phyloP scores from a whole-genome alignment of 306 rosid species.

The Betula pendula region DNA sequence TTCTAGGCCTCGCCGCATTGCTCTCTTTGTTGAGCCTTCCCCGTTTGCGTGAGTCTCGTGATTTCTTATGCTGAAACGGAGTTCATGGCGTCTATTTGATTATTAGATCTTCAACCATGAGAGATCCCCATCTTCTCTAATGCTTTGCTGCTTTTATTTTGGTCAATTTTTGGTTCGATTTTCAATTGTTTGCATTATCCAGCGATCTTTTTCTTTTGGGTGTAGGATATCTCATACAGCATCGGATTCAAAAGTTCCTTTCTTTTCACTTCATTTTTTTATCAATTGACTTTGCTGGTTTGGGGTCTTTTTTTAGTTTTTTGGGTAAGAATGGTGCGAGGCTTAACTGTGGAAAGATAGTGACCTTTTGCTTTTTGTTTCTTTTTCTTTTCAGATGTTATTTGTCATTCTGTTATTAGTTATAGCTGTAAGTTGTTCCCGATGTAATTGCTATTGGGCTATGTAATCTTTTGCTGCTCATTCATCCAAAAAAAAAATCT shows the following conservation, averaged over 20 bases:
- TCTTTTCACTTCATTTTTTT: constrained; percentile 12
- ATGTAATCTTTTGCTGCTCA: neutral
- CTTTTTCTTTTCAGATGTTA: neutral
- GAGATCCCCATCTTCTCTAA: constrained; percentile 1
- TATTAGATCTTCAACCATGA: constrained; percentile 21
- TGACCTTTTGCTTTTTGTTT: neutral
- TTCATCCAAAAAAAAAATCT: too few species aligned
- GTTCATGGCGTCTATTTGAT: neutral
- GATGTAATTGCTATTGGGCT: neutral
- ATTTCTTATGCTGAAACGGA: neutral
- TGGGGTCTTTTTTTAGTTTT: neutral
- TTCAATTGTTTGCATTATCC: constrained; percentile 11
- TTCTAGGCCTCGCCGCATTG: constrained; percentile 86
- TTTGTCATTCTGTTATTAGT: neutral
- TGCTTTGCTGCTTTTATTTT: neutral
- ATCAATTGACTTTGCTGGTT: constrained; percentile 21
- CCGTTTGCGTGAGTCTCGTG: constrained; percentile 82
- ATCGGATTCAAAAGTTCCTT: neutral
- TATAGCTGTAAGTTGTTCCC: neutral
- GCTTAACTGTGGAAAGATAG: neutral
- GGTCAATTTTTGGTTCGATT: constrained; percentile 5
- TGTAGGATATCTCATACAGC: neutral
- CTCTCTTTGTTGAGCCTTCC: constrained; percentile 98
- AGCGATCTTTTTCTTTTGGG: constrained; percentile 1
- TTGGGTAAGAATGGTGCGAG: neutral